A percentile compares a stretch with the other conserved stretches of the same genome.
Conservation (phyloP, 176 grass and related monocot genomes). For the Oryza punctata region DNA sequence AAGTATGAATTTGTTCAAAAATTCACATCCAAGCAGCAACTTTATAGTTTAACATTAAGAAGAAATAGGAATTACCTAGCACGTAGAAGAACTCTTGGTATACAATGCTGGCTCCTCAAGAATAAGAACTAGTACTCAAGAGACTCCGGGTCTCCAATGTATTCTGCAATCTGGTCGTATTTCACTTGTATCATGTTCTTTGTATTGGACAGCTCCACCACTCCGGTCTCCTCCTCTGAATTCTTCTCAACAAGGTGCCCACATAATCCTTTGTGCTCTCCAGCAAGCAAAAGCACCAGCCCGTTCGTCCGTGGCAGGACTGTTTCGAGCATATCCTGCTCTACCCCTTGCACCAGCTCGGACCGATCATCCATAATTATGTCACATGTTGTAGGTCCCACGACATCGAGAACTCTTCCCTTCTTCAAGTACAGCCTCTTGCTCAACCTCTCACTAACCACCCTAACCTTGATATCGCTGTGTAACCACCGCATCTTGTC, state of each 20-base stretch:
- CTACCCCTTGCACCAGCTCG: constrained; percentile 78
- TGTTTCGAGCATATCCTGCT: constrained; percentile 96
- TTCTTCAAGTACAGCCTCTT: constrained; percentile 80
- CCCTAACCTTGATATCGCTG: constrained; percentile 87
- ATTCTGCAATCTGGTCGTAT: constrained; percentile 87
- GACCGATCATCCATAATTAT: constrained; percentile 73
- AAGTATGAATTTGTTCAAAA: not conserved
- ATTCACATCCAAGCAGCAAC: constrained; percentile 30
- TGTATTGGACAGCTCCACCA: constrained; percentile 75
- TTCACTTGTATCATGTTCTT: constrained; percentile 75
- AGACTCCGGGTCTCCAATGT: constrained; percentile 71
- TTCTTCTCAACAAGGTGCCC: constrained; percentile 76
- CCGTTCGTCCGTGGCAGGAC: constrained; percentile 77
- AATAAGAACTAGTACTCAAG: constrained; percentile 66
- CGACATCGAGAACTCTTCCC: constrained; percentile 80
- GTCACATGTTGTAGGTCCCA: constrained; percentile 82
- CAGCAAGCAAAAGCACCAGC: constrained; percentile 73
- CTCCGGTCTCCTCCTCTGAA: constrained; percentile 53
- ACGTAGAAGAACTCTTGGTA: constrained; percentile 1
- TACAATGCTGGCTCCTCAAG: not conserved
- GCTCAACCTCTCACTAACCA: constrained; percentile 74
- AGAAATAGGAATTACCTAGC: constrained; percentile 39
- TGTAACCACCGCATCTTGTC: constrained; percentile 67
- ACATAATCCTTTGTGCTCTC: constrained; percentile 85
- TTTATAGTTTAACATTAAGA: constrained; percentile 27